These are phyloP conservation scores for Suillus decipiens DNA, from an alignment of 768 basidiomycete genomes.

Conservation along the genomic window DNA sequence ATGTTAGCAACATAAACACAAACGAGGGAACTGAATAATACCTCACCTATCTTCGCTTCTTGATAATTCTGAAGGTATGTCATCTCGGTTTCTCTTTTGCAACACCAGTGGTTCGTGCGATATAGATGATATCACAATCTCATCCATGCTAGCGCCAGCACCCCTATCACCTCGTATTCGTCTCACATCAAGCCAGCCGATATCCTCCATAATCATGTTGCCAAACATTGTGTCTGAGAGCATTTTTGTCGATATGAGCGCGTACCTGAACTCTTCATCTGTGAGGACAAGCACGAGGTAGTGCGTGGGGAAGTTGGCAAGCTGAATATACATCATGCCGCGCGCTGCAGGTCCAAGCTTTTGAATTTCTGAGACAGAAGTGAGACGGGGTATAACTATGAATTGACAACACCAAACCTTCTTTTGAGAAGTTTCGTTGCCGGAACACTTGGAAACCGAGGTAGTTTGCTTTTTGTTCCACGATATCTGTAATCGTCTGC, in stretches of 20 bases:
- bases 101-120: constrained; percentile 24
- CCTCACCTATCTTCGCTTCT: constrained; percentile 33
- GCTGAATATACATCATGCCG: constrained; percentile 72
- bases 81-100: constrained; percentile 34
- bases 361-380: constrained; percentile 50
- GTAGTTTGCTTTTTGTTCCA: constrained; percentile 84
- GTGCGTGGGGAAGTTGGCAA: constrained; percentile 74
- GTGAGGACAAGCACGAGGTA: constrained; percentile 85
- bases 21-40: neutral
- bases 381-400: neutral
- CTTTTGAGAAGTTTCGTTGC: constrained; percentile 61
- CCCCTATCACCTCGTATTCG: constrained; percentile 58
- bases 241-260: constrained; percentile 69
- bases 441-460: constrained; percentile 79
- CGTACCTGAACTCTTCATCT: constrained; percentile 77
- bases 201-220: constrained; percentile 71
- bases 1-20: constrained; percentile 14
- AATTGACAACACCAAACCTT: constrained; percentile 46
- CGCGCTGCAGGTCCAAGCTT: constrained; percentile 70
- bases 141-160: constrained; percentile 13
- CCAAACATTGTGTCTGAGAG: constrained; percentile 55
- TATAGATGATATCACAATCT: constrained; percentile 15
- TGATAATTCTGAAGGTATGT: constrained; percentile 9
- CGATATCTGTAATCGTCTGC: constrained; percentile 82
- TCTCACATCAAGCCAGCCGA: constrained; percentile 74